phyloP scores from a whole-genome alignment of 2,329 filamentous ascomycete genomes.

The Cucurbitaria berberidis region DNA sequence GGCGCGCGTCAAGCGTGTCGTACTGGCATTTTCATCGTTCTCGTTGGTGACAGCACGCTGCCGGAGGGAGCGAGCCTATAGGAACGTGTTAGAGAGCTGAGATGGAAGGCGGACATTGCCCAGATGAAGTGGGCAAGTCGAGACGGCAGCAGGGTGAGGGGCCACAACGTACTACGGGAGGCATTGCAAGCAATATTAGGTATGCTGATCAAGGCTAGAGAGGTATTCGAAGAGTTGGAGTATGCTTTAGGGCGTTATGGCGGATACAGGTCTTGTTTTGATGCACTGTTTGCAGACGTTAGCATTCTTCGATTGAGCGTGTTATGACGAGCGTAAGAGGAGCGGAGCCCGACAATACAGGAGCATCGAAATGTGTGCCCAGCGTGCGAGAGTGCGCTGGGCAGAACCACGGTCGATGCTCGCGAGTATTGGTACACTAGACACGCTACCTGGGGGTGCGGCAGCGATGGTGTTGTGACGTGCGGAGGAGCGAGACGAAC shows the following conservation, averaged over 20 bases:
- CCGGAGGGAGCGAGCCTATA: slow-evolving; percentile 71
- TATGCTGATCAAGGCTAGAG: slow-evolving; percentile 46
- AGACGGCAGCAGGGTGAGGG: slow-evolving; percentile 12
- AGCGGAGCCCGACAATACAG: slow-evolving; percentile 31
- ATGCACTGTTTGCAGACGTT: slow-evolving; percentile 42
- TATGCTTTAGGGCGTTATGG: slow-evolving; percentile 35
- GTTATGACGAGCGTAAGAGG: slow-evolving; percentile 18
- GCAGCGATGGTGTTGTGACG: slow-evolving; percentile 45
- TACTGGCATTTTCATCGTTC: slow-evolving; percentile 85
- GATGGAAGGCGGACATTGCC: slow-evolving; percentile 4
- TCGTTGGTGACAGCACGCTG: slow-evolving; percentile 83
- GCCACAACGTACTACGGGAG: slow-evolving; percentile 58
- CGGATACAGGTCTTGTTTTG: slow-evolving; percentile 45
- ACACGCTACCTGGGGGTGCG: slow-evolving; percentile 39
- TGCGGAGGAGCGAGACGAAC: slow-evolving; percentile 36
- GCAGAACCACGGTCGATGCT: slow-evolving; percentile 33
- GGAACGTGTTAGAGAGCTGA: slow-evolving; percentile 50
- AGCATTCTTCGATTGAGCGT: slow-evolving; percentile 29
- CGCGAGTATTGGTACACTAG: slow-evolving; percentile 35
- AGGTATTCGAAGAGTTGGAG: slow-evolving; percentile 26
- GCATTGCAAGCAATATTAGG: slow-evolving; percentile 57
- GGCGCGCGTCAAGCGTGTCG: slow-evolving; percentile 88
- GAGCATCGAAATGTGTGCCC: slow-evolving; percentile 25
- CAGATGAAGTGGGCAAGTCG: slow-evolving; percentile 12
- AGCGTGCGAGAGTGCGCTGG: slow-evolving; percentile 27